These are phyloP conservation scores for Rhododendron mucronatum DNA, from an alignment of 148 eudicot species.

Conservation along the genomic window DNA sequence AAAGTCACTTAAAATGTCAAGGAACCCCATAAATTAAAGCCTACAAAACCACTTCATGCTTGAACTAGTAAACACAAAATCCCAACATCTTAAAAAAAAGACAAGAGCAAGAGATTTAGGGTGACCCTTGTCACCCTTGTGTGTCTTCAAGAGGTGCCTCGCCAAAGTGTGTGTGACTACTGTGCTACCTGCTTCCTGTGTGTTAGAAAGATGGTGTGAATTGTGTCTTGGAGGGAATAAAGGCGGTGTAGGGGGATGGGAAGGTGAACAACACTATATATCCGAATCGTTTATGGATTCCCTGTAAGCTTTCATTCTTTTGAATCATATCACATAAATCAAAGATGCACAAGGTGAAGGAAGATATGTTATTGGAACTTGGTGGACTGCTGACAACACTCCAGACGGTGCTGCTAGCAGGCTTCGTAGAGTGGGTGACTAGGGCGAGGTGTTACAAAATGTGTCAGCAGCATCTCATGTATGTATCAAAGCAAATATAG, in stretches of 20 bases:
- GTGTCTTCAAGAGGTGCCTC: not conserved
- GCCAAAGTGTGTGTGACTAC: not conserved
- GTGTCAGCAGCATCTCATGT: not conserved
- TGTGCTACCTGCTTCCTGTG: not conserved
- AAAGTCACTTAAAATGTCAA: not conserved
- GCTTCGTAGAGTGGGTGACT: not conserved
- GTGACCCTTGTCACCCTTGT: not conserved
- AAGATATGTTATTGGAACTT: not conserved
- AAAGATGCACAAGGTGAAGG: not conserved
- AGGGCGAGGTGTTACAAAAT: not conserved
- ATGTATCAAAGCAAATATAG: not conserved
- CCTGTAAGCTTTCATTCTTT: not conserved
- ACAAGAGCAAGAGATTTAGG: not conserved
- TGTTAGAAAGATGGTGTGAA: not conserved
- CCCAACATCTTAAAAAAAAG: not conserved
- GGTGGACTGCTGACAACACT: not conserved
- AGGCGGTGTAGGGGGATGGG: not conserved
- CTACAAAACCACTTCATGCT: not conserved
- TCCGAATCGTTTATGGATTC: not conserved
- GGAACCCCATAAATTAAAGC: not conserved
- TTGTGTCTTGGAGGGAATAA: not conserved
- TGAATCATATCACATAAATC: not conserved
- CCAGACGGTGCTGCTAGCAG: not conserved
- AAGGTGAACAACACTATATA: not conserved
- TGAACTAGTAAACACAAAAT: not conserved